Evolutionary conservation across 1,284 basidiomycete genomes (phyloP), one percentile per base, ranked within the genome.

Genomic region (Ceratobasidium papillatum): DNA sequence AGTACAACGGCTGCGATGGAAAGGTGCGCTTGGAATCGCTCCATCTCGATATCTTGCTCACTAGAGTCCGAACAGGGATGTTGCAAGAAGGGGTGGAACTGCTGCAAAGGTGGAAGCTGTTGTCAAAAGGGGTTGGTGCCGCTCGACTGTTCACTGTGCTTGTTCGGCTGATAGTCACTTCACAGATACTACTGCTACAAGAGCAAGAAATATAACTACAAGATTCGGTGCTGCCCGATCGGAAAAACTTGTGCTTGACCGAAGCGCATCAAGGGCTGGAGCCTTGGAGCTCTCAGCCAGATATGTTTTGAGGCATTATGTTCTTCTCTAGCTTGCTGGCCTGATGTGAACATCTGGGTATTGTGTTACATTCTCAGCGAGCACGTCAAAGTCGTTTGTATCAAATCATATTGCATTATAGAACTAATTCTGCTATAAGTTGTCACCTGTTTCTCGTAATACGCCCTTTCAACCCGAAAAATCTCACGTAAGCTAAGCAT

Each of bases 211-310:
- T 30, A 41, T n/a, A 69, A 59, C 5, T 22, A 25, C 3, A 12
- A 66, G 25, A 58, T 69, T 34, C 32, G 52, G 27, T 69, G 66
- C 66, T 69, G 66, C 38, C 66, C 66, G 8, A 58, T 27, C 34
- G 38, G 38, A 7, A 56, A 69, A 38, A 30, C 25, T 25, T 69
- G 66, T 19, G 22, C 22, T 5, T 61, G 32, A 61, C 30, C 11
- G 17, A 32, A 34, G 34, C 8, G 30, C 27, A 27, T 30, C 27
- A 54, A 30, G 30, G 52, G 9, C 25, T 36, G 25, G 34, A 19
- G 52, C n/a, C 25, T 30, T 27, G 52, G 27, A 11, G 19, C 52
- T 30, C 52, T 17, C 41, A 54, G 43, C 0, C 7, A 14, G n/a
- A n/a, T n/a, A n/a, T n/a, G n/a, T n/a, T n/a, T n/a, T n/a, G n/a